These are phyloP conservation scores for Scedosporium apiospermum DNA, from an alignment of 2,329 filamentous ascomycete genomes.

Conservation along the genomic window DNA sequence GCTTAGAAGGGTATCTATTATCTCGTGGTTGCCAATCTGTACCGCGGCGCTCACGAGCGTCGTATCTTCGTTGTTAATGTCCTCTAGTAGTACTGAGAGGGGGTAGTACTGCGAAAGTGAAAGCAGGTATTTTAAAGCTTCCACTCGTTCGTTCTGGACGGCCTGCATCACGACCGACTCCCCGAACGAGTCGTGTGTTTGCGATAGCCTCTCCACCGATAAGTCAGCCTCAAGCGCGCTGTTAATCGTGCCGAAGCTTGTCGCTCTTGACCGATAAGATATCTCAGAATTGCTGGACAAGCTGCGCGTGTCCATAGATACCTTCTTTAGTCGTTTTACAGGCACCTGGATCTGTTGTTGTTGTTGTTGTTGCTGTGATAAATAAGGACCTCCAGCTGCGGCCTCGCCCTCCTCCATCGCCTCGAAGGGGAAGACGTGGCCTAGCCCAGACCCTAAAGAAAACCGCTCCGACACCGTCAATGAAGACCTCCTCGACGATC, in stretches of 20 bases:
- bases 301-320: conserved; percentile 84
- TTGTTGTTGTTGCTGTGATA: neutral
- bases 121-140: conserved; percentile 70
- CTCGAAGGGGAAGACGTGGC: conserved; percentile 90
- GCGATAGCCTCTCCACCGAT: conserved; percentile 68
- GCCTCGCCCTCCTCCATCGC: conserved; percentile 33
- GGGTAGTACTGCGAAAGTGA: conserved; percentile 70
- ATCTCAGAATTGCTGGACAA: conserved; percentile 78
- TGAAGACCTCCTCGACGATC: conserved; percentile 26
- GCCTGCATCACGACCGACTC: conserved; percentile 88
- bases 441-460: conserved; percentile 50
- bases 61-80: conserved; percentile 82
- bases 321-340: conserved; percentile 57
- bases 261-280: conserved; percentile 72
- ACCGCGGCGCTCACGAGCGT: conserved; percentile 85
- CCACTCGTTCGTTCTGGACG: conserved; percentile 60
- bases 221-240: conserved; percentile 76
- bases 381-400: conserved; percentile 7
- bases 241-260: conserved; percentile 64
- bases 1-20: conserved; percentile 67
- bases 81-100: conserved; percentile 60
- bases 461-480: conserved; percentile 38
- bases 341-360: conserved; percentile 14
- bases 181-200: conserved; percentile 60
- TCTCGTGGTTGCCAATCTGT: conserved; percentile 66